These are phyloP conservation scores for Neofusicoccum laricinum DNA, from an alignment of 2,329 filamentous ascomycete species.

Conservation along the genomic window DNA sequence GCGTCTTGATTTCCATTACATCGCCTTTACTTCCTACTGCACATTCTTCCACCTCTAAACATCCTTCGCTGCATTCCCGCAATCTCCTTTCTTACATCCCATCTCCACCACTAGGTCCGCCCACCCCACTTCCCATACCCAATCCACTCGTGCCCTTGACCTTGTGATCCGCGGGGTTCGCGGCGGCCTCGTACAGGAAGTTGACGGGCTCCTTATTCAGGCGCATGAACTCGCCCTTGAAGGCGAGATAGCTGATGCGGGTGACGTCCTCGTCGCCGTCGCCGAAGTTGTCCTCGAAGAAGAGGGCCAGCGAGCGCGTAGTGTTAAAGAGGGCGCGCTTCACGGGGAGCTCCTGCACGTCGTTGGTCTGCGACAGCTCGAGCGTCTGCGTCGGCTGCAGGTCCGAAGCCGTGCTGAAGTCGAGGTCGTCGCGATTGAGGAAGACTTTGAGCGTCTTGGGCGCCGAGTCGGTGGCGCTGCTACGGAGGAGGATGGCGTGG, in stretches of 20 bases:
- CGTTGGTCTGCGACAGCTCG: constrained; percentile 71
- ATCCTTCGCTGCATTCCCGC: background rate
- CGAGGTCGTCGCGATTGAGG: constrained; percentile 81
- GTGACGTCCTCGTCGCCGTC: constrained; percentile 68
- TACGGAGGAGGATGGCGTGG: constrained; percentile 82
- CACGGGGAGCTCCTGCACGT: constrained; percentile 83
- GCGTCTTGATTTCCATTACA: background rate
- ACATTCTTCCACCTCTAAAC: no score
- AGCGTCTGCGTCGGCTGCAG: constrained; percentile 70
- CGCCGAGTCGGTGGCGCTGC: constrained; percentile 66
- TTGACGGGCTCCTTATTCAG: constrained; percentile 77
- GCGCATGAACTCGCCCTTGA: constrained; percentile 92
- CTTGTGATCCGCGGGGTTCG: constrained; percentile 85
- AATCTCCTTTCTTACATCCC: constrained; percentile 5
- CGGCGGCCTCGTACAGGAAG: constrained; percentile 89
- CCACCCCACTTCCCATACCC: constrained; percentile 32
- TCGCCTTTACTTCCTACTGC: background rate
- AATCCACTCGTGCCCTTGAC: constrained; percentile 37
- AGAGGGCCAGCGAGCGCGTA: constrained; percentile 77
- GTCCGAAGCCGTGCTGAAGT: constrained; percentile 75
- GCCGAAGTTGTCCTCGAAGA: constrained; percentile 88
- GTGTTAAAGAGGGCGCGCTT: constrained; percentile 86
- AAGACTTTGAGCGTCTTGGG: constrained; percentile 84
- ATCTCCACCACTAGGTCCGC: constrained; percentile 14
- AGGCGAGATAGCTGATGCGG: constrained; percentile 77